Evolutionary conservation across 202 grass and related monocot species (phyloP).

Genomic region (Zoysia matrella): DNA sequence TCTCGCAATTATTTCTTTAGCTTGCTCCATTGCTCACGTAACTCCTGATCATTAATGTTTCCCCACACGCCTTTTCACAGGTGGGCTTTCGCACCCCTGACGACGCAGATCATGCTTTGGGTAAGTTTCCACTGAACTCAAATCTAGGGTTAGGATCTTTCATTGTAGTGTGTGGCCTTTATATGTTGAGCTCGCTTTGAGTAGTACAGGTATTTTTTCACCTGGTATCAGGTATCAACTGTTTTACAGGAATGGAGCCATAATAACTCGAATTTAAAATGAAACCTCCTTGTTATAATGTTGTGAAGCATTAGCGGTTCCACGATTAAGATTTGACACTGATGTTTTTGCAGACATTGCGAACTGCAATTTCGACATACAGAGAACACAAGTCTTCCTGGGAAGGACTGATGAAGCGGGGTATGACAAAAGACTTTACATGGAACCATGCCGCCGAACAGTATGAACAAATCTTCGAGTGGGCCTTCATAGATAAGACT

Average conservation of each 20-base stretch:
- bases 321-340: neutral
- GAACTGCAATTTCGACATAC: constrained; percentile 61
- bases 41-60: constrained; percentile 19
- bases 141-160: neutral
- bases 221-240: neutral
- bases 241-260: constrained; percentile 9
- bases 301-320: neutral
- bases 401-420: constrained; percentile 92
- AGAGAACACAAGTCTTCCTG: constrained; percentile 81
- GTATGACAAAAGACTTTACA: constrained; percentile 84
- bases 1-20: constrained; percentile 5
- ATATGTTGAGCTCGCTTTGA: neutral
- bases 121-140: constrained; percentile 55
- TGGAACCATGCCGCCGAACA: constrained; percentile 81
- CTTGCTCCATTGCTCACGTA: constrained; percentile 21
- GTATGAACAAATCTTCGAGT: constrained; percentile 91
- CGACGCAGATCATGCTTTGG: constrained; percentile 79
- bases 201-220: neutral
- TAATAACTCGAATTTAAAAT: neutral
- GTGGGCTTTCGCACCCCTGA: constrained; percentile 91
- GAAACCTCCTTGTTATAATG: neutral
- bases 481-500: constrained; percentile 81
- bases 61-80: constrained; percentile 53
- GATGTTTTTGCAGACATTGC: constrained; percentile 63
- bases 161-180: neutral